Percentiles rank a stretch among this genome's conserved stretches.
Conservation (phyloP, 352 stramenopile genomes). For the Phytophthora ramorum region DNA sequence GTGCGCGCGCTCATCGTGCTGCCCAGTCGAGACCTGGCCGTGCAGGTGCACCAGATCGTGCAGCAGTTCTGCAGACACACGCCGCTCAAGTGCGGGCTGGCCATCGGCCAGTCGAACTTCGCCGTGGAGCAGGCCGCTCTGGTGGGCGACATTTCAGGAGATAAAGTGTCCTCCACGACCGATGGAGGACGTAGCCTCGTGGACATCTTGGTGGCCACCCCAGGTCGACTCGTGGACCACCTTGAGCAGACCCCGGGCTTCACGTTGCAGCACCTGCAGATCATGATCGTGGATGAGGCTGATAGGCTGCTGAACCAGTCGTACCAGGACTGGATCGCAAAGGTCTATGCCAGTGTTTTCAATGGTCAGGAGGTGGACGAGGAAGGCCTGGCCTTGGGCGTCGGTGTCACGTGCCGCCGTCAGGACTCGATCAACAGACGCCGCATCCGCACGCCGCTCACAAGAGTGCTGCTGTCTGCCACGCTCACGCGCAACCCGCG, state of each 20-base stretch:
- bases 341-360: slow-evolving; percentile 91
- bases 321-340: slow-evolving; percentile 97
- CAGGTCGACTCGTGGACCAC: slow-evolving; percentile 97
- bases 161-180: slow-evolving; percentile 16
- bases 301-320: slow-evolving; percentile 97
- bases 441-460: slow-evolving; percentile 86
- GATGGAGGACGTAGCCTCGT: slow-evolving; percentile 85
- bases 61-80: slow-evolving; percentile 70
- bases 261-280: slow-evolving; percentile 96
- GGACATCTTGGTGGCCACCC: slow-evolving; percentile 98
- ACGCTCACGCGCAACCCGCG: slow-evolving; percentile 97
- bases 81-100: slow-evolving; percentile 89
- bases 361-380: slow-evolving; percentile 64
- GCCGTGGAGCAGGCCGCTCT: slow-evolving; percentile 77
- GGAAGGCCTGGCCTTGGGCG: slow-evolving; percentile 18
- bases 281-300: slow-evolving; percentile 98
- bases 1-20: slow-evolving; percentile 96
- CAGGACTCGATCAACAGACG: slow-evolving; percentile 85
- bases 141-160: slow-evolving; percentile 44
- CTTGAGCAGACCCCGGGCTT: slow-evolving; percentile 97
- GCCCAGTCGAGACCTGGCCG: slow-evolving; percentile 96
- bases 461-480: slow-evolving; percentile 97
- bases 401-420: slow-evolving; percentile 65
- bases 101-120: slow-evolving; percentile 93
- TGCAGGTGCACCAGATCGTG: slow-evolving; percentile 89